Evolutionary conservation across 257 asterid species (phyloP).

Genomic region (Nicotiana obtusifolia): DNA sequence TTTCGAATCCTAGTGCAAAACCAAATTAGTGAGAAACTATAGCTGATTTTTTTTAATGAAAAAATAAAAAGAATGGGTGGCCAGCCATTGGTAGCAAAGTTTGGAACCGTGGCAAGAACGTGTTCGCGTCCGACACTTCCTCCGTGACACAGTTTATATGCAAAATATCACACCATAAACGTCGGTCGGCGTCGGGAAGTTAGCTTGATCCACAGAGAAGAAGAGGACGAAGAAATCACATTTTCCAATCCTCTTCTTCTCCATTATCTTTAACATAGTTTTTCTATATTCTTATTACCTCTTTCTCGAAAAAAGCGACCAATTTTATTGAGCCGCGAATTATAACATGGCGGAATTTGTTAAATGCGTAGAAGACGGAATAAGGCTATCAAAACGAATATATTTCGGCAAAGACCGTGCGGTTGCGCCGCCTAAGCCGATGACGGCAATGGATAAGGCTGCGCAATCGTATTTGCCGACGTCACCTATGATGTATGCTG

Average conservation of each 20-base stretch:
- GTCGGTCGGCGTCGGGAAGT: not conserved
- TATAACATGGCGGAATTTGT: constrained; percentile 31
- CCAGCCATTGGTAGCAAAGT: not conserved
- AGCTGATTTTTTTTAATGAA: no score
- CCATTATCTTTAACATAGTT: not conserved
- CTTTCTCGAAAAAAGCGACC: not conserved
- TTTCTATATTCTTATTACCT: not conserved
- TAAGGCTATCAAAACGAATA: constrained; percentile 72
- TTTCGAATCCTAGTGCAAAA: no score
- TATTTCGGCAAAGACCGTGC: constrained; percentile 86
- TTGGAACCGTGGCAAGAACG: not conserved
- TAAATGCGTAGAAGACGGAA: constrained; percentile 82
- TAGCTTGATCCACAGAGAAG: not conserved
- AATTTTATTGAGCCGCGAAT: not conserved
- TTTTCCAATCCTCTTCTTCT: constrained; percentile 3
- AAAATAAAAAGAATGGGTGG: not conserved
- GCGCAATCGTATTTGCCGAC: constrained; percentile 42
- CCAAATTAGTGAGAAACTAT: no score
- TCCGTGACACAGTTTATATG: constrained; percentile 5
- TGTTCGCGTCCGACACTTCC: constrained; percentile 13
- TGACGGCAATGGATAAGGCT: constrained; percentile 51
- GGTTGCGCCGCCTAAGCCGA: constrained; percentile 74
- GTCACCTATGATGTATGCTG: constrained; percentile 85
- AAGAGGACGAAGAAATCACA: not conserved
- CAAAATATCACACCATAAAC: not conserved